A percentile compares a stretch with the other conserved stretches of the same genome.
Evolutionary conservation across 108 stramenopile genomes (phyloP).

Genomic region (Cyclotella baltica): DNA sequence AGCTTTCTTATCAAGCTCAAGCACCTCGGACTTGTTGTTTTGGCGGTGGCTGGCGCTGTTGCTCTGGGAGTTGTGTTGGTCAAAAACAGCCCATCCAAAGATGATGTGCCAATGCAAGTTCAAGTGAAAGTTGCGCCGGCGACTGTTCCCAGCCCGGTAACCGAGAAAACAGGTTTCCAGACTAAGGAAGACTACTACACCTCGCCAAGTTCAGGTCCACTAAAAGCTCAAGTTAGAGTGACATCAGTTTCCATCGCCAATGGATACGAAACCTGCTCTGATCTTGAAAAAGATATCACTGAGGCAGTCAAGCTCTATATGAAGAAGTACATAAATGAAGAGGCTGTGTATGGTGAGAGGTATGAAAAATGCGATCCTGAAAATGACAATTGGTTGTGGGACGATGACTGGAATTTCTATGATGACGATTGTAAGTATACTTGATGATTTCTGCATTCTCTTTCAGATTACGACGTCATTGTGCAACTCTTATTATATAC

Average conservation of each 20-base stretch:
- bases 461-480: background rate
- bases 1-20: background rate
- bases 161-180: no score
- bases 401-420: background rate
- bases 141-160: no score
- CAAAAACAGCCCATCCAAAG: no score
- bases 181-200: no score
- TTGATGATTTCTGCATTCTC: background rate
- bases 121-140: no score
- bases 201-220: conserved; percentile 1
- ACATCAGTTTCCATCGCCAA: conserved; percentile 7
- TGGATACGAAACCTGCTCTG: conserved; percentile 19
- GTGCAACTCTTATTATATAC: background rate
- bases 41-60: no score
- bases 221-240: background rate
- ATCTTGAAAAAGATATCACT: conserved; percentile 8
- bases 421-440: background rate
- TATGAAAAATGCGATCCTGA: no score
- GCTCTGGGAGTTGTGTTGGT: no score
- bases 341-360: background rate
- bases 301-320: conserved; percentile 15
- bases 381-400: background rate
- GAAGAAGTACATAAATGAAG: conserved; percentile 1
- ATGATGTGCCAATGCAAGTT: no score
- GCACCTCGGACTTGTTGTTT: no score